These are phyloP conservation scores for Grifola frondosa DNA, from an alignment of 1,284 basidiomycete genomes.

Conservation along the genomic window DNA sequence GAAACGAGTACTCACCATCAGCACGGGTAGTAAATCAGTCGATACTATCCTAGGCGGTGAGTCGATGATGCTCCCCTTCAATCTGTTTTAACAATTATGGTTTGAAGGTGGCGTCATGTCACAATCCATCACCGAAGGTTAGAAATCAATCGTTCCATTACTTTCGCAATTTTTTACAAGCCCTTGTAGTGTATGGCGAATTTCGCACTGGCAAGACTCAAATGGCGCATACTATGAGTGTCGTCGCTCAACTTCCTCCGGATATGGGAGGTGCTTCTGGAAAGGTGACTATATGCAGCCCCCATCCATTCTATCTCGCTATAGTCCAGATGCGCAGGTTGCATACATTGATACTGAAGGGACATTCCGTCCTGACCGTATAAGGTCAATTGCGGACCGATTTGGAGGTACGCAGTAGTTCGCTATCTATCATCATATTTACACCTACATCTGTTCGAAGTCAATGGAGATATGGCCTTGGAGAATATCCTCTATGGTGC, in stretches of 20 bases:
- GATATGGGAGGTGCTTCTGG: slow-evolving; percentile 90
- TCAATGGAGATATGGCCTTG: slow-evolving; percentile 82
- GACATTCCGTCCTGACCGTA: slow-evolving; percentile 91
- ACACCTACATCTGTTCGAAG: slow-evolving; percentile 29
- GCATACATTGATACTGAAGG: slow-evolving; percentile 96
- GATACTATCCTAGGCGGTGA: slow-evolving; percentile 84
- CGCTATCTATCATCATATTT: no score
- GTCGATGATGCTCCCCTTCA: slow-evolving; percentile 16
- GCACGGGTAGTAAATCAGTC: slow-evolving; percentile 89
- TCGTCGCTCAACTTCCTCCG: slow-evolving; percentile 82
- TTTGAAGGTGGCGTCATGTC: slow-evolving; percentile 78
- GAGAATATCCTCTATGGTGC: slow-evolving; percentile 85
- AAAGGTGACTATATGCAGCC: slow-evolving; percentile 50
- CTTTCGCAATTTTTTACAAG: no score
- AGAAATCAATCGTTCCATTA: slow-evolving; percentile 10
- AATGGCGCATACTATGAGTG: slow-evolving; percentile 89
- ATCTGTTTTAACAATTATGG: neutral
- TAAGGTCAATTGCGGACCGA: slow-evolving; percentile 84
- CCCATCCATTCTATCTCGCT: neutral
- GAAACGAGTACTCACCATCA: slow-evolving; percentile 75
- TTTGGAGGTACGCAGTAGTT: slow-evolving; percentile 50
- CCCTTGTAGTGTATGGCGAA: slow-evolving; percentile 67
- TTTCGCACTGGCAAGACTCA: slow-evolving; percentile 90
- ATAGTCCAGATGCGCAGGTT: slow-evolving; percentile 48
- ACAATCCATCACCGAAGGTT: slow-evolving; percentile 90